Conservation (phyloP, 2,329 filamentous ascomycete genomes). For the Colletotrichum destructivum region DNA sequence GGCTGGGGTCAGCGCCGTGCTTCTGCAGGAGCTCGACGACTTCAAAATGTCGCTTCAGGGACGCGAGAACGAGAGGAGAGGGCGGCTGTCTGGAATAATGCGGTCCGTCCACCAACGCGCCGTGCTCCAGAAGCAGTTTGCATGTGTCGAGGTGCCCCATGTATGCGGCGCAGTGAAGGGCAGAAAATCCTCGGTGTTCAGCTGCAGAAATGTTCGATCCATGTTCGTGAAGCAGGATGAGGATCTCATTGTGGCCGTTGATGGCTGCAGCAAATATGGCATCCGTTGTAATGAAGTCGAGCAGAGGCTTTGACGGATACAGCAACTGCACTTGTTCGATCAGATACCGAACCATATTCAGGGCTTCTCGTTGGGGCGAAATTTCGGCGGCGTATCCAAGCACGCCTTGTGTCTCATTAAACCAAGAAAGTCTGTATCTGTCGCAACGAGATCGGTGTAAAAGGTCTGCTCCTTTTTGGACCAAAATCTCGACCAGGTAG, state of each 20-base stretch:
- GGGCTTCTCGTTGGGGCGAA: fast-evolving
- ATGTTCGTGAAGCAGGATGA: background rate
- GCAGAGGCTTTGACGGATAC: background rate
- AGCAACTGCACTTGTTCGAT: background rate
- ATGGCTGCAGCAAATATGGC: background rate
- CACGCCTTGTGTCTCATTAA: background rate
- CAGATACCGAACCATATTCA: background rate
- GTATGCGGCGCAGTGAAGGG: background rate
- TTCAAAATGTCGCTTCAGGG: fast-evolving
- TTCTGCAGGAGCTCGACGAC: background rate
- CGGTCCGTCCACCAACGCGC: background rate
- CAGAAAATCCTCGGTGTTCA: background rate
- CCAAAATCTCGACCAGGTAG: background rate
- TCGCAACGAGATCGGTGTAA: background rate
- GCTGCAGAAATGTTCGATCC: background rate
- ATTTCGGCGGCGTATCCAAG: background rate
- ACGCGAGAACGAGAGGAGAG: background rate
- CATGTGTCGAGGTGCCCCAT: background rate
- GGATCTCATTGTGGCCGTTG: background rate
- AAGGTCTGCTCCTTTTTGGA: background rate
- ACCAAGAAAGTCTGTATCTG: background rate
- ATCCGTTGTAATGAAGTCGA: background rate
- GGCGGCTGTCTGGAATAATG: background rate
- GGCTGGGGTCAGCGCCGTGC: background rate
- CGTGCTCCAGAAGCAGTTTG: slow-evolving; percentile 1